phyloP scores from a whole-genome alignment of 148 eudicot species.

The Rheum nobile region DNA sequence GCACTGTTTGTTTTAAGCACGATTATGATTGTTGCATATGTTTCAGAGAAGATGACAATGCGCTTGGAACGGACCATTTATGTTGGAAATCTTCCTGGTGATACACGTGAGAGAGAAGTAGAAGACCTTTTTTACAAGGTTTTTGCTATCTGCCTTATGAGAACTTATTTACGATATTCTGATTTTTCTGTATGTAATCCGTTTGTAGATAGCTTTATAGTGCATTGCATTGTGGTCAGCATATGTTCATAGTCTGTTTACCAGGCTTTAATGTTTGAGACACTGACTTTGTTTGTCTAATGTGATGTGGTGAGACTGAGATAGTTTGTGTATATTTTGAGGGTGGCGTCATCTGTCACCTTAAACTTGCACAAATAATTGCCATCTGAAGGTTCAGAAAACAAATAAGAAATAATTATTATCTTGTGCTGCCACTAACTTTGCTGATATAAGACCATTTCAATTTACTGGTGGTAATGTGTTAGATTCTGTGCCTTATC shows the following conservation, averaged over 20 bases:
- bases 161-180: neutral
- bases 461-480: neutral
- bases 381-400: too few species aligned
- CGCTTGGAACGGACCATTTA: constrained; percentile 54
- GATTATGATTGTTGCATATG: neutral
- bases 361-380: too few species aligned
- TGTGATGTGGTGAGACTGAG: too few species aligned
- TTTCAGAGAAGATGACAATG: constrained; percentile 33
- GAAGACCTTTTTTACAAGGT: constrained; percentile 89
- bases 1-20: neutral
- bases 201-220: too few species aligned
- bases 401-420: neutral
- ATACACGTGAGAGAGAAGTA: constrained; percentile 67
- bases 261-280: too few species aligned
- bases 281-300: too few species aligned
- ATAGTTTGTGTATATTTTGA: too few species aligned
- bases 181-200: too few species aligned
- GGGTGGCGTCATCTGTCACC: too few species aligned
- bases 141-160: neutral
- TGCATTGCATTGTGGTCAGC: too few species aligned
- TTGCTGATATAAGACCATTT: neutral
- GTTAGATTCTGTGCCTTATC: neutral
- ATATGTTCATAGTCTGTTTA: too few species aligned
- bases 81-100: constrained; percentile 86
- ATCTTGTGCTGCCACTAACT: neutral